phyloP scores from a whole-genome alignment of 1,284 basidiomycete genomes.

The Rhizoctonia solani region DNA sequence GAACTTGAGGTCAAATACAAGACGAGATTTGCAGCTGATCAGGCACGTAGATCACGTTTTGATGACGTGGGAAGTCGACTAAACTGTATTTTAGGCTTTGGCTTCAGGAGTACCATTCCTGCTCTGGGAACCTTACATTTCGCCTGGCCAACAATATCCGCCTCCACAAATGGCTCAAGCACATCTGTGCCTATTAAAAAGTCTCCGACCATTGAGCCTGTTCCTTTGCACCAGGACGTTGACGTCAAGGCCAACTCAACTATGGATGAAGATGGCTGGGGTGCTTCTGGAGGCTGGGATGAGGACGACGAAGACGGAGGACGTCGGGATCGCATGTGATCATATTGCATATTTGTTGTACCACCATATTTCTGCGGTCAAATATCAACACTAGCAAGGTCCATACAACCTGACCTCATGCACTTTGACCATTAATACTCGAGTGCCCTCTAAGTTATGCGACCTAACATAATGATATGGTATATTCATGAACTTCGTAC shows the following conservation, averaged over 20 bases:
- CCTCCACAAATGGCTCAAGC: neutral
- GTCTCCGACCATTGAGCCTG: neutral
- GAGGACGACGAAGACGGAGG: slow-evolving; percentile 29
- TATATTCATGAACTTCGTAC: neutral
- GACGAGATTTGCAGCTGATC: slow-evolving; percentile 72
- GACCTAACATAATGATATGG: neutral
- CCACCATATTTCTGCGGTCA: slow-evolving; percentile 8
- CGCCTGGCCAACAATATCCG: slow-evolving; percentile 32
- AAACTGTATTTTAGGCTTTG: slow-evolving; percentile 26
- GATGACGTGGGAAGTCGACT: too few relatives aligned
- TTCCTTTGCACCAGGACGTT: neutral
- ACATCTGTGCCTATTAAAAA: slow-evolving; percentile 10
- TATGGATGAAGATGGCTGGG: slow-evolving; percentile 22
- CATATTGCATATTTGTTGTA: slow-evolving; percentile 11
- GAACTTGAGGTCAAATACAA: slow-evolving; percentile 68
- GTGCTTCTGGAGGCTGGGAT: slow-evolving; percentile 16
- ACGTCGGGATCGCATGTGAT: slow-evolving; percentile 33
- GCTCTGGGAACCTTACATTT: slow-evolving; percentile 35
- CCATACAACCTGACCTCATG: neutral
- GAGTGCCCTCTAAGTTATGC: neutral
- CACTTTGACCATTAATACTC: neutral
- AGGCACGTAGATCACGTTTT: slow-evolving; percentile 50
- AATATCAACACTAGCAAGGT: neutral
- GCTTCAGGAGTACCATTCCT: slow-evolving; percentile 35
- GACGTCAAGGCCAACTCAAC: slow-evolving; percentile 1